A percentile compares a stretch with the other conserved stretches of the same genome.
phyloP scores from a whole-genome alignment of 768 basidiomycete species.

The Pleurotus ostreatus region DNA sequence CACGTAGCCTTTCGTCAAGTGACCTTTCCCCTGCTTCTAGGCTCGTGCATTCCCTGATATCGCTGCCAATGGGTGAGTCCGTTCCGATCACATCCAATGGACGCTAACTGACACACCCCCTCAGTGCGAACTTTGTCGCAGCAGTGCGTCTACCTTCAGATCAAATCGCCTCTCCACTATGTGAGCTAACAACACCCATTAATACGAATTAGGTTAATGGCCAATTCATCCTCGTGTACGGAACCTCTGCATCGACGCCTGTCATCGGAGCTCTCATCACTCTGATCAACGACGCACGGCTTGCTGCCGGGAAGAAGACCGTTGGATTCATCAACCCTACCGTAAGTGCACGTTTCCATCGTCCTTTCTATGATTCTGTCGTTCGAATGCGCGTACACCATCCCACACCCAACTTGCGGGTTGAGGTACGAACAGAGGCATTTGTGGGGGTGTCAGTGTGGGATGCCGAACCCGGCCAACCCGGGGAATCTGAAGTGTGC shows the following conservation, averaged over 20 bases:
- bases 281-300: conserved; percentile 49
- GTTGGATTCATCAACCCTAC: conserved; percentile 48
- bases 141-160: conserved; percentile 20
- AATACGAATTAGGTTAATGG: conserved; percentile 26
- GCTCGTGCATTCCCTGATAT: conserved; percentile 49
- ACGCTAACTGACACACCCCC: background rate
- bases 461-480: too few species aligned
- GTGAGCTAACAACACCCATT: background rate
- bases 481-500: background rate
- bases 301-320: conserved; percentile 33
- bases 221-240: conserved; percentile 34
- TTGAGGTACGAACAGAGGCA: too few species aligned
- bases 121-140: conserved; percentile 40
- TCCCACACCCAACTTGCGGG: too few species aligned
- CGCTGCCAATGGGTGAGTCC: conserved; percentile 34
- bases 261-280: conserved; percentile 46
- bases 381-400: background rate
- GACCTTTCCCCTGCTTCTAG: conserved; percentile 15
- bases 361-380: background rate
- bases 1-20: conserved; percentile 8
- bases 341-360: conserved; percentile 16
- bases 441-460: too few species aligned
- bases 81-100: background rate
- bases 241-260: conserved; percentile 47
- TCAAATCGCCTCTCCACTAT: too few species aligned